Percentiles rank a stretch among this genome's conserved stretches.
These are phyloP conservation scores for Globisporangium echinulatum DNA, from an alignment of 352 stramenopile species.

Conservation along the genomic window DNA sequence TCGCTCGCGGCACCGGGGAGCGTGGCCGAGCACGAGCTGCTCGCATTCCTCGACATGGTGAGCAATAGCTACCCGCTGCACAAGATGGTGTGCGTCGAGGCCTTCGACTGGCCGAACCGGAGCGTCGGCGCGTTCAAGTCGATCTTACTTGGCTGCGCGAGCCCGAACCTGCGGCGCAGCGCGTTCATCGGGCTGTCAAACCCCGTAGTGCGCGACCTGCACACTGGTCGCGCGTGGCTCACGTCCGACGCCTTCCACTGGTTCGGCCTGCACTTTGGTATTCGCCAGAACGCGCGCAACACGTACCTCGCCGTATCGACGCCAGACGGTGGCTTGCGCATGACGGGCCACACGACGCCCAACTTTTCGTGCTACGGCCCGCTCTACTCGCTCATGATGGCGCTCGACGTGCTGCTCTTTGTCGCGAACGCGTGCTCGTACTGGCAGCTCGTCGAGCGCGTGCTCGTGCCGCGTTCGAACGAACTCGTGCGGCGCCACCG, in stretches of 20 bases:
- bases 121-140: slow-evolving; percentile 8
- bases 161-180: slow-evolving; percentile 15
- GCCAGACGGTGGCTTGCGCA: not conserved
- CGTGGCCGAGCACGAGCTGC: slow-evolving; percentile 15
- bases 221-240: slow-evolving; percentile 17
- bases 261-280: slow-evolving; percentile 14
- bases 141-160: slow-evolving; percentile 19
- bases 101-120: slow-evolving; percentile 15
- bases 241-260: slow-evolving; percentile 17
- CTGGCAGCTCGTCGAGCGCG: slow-evolving; percentile 12
- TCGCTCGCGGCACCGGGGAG: slow-evolving; percentile 6
- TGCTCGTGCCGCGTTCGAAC: slow-evolving; percentile 12
- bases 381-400: slow-evolving; percentile 25
- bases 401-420: slow-evolving; percentile 17
- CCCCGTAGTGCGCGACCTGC: slow-evolving; percentile 11
- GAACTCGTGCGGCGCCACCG: slow-evolving; percentile 11
- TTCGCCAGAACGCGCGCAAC: slow-evolving; percentile 21
- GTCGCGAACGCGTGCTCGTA: slow-evolving; percentile 15
- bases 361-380: slow-evolving; percentile 20
- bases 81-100: slow-evolving; percentile 18
- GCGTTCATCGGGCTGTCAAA: slow-evolving; percentile 18
- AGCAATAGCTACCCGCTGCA: slow-evolving; percentile 15
- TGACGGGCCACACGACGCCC: slow-evolving; percentile 8
- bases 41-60: slow-evolving; percentile 20
- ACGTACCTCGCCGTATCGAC: slow-evolving; percentile 6